Conservation (phyloP, 1,139 yeast species). For the Debaryomyces nepalensis region DNA sequence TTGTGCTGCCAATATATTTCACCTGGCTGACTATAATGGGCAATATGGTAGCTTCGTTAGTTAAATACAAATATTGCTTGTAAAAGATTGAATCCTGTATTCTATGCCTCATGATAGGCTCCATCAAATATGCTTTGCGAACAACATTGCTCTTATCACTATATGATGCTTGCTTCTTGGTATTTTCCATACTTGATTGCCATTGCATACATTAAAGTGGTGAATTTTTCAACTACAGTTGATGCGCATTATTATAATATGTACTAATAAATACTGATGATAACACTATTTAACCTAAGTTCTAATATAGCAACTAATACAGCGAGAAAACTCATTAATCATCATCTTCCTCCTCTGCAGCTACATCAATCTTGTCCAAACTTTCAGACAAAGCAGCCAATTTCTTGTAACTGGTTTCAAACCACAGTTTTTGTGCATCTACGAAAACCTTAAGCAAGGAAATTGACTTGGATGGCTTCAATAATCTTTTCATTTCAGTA, state of each 20-base stretch:
- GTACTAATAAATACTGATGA: conserved; percentile 2
- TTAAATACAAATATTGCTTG: conserved; percentile 63
- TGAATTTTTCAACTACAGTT: conserved; percentile 5
- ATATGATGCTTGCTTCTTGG: conserved; percentile 24
- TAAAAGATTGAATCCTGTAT: conserved; percentile 72
- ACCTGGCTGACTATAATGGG: conserved; percentile 43
- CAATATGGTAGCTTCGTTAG: conserved; percentile 57
- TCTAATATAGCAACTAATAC: no score
- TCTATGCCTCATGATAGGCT: conserved; percentile 70
- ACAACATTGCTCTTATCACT: conserved; percentile 33
- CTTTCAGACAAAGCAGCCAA: conserved; percentile 36
- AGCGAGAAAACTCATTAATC: conserved; percentile 11
- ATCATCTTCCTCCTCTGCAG: conserved; percentile 36
- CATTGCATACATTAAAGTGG: neutral
- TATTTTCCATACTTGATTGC: conserved; percentile 5
- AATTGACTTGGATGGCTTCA: conserved; percentile 68
- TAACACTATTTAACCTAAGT: conserved; percentile 3
- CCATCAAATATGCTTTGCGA: conserved; percentile 61
- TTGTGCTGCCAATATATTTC: conserved; percentile 52
- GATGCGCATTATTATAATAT: conserved; percentile 6
- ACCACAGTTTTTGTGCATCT: conserved; percentile 69
- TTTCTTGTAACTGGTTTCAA: conserved; percentile 50
- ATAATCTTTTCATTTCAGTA: conserved; percentile 71
- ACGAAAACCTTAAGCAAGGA: conserved; percentile 65
- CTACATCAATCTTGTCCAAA: conserved; percentile 41